A percentile compares a stretch with the other conserved stretches of the same genome.
These are phyloP conservation scores for Clavaria fumosa DNA, from an alignment of 768 basidiomycete genomes.

Conservation along the genomic window DNA sequence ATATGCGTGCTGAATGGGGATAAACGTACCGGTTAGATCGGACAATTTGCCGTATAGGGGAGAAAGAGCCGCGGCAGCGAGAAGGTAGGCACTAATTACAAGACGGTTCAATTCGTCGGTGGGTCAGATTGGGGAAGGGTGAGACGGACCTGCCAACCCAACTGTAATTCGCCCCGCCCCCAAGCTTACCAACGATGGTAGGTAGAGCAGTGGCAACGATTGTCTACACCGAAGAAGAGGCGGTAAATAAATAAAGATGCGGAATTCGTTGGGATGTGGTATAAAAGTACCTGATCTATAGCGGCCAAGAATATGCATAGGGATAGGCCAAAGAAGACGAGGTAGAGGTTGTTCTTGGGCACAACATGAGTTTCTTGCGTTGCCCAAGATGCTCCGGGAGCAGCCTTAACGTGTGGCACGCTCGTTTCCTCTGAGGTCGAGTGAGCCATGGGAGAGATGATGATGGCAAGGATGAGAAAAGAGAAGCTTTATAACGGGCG, in stretches of 20 bases:
- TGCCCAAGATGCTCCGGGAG: slow-evolving; percentile 36
- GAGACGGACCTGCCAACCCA: slow-evolving; percentile 53
- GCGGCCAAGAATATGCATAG: slow-evolving; percentile 34
- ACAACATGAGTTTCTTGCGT: slow-evolving; percentile 36
- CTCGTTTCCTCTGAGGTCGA: too few species aligned
- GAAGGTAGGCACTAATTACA: slow-evolving; percentile 49
- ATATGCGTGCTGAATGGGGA: too few species aligned
- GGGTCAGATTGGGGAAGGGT: neutral
- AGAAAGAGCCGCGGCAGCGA: slow-evolving; percentile 48
- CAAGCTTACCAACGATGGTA: slow-evolving; percentile 50
- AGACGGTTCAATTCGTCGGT: slow-evolving; percentile 6
- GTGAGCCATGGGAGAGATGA: too few species aligned
- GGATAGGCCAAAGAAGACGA: slow-evolving; percentile 33
- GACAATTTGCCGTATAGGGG: slow-evolving; percentile 73
- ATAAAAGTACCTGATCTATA: slow-evolving; percentile 38
- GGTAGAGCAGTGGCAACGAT: slow-evolving; percentile 66
- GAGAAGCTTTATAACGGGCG: too few species aligned
- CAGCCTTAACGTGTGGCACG: too few species aligned
- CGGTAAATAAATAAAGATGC: neutral
- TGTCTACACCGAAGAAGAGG: too few species aligned
- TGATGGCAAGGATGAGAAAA: too few species aligned
- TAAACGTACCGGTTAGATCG: slow-evolving; percentile 25
- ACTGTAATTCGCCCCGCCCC: slow-evolving; percentile 47
- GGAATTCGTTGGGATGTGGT: neutral
- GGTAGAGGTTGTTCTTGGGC: slow-evolving; percentile 34